Base-by-base conservation (phyloP, 768 basidiomycete genomes). In the Psilocybe subaeruginosa region DNA sequence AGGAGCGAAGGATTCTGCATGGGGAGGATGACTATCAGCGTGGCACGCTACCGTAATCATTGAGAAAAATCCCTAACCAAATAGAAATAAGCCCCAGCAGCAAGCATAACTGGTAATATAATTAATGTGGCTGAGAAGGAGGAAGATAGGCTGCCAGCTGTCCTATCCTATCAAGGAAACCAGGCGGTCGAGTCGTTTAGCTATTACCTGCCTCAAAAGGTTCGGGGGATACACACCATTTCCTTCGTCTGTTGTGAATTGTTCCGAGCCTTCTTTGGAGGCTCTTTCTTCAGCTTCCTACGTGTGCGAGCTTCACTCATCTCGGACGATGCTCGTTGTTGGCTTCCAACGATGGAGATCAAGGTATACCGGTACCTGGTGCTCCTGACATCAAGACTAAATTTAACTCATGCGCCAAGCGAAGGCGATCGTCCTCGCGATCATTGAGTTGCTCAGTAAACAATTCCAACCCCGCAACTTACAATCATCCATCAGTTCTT, bases 1-100 rank as follows among this genome's bases (percentile, higher is more conserved):
- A 76, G 55, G 19, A 69, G 45, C 29, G 54, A 33, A 33, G 69
- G 69, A 39, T 69, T 70, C 69, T 70, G 35, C 7, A 31, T 8
- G 17, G 6, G 19, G 8, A 53, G 19, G 9, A 35, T 43, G 17
- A 17, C 4, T 30, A 4, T 12, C 31, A 51, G 43, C 58, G 31
- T 8, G 37, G 35, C 3, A 37, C 31, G 12, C 14, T 14, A 56
- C 14, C 9, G 17, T 8, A 8, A 6, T n/a, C 23, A 45, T 29
- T 23, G 8, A 6, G 19, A 29, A 17, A 33, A 29, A 9, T 1
- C n/a, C n/a, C 69, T 6, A 23, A 69, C 69, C 60, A 69, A 56
- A 61, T 69, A 70, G 27, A 58, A 27, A 64, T 69, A 69, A 45
- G 64, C 37, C 14, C 58, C 50, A 45, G 62, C 55, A 39, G 69